These are phyloP conservation scores for Hanseniaspora jakobsenii DNA, from an alignment of 805 yeast species.

Conservation along the genomic window DNA sequence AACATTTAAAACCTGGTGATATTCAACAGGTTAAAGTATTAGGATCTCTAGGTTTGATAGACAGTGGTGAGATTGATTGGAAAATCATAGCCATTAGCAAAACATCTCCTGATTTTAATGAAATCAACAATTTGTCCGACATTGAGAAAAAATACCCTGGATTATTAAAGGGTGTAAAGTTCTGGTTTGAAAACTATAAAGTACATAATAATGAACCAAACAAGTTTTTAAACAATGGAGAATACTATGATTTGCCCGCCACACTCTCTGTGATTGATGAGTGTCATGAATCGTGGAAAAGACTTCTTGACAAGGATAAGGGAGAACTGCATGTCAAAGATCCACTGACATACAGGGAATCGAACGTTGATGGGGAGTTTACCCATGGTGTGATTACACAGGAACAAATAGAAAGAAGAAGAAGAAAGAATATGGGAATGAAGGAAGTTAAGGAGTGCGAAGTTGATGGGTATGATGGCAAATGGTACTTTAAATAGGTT, in stretches of 20 bases:
- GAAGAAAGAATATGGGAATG: too few species aligned
- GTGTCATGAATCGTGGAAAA: slow-evolving; percentile 59
- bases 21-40: slow-evolving; percentile 54
- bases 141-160: slow-evolving; percentile 59
- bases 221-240: slow-evolving; percentile 62
- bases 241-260: slow-evolving; percentile 44
- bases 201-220: slow-evolving; percentile 67
- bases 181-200: slow-evolving; percentile 77
- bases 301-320: slow-evolving; percentile 29
- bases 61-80: slow-evolving; percentile 97
- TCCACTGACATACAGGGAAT: slow-evolving; percentile 2
- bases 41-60: slow-evolving; percentile 68
- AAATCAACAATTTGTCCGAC: slow-evolving; percentile 53
- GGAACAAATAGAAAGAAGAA: not conserved
- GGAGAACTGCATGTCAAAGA: slow-evolving; percentile 4
- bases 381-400: not conserved
- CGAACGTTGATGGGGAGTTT: not conserved
- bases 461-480: slow-evolving; percentile 7
- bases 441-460: not conserved
- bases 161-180: slow-evolving; percentile 52
- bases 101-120: slow-evolving; percentile 50
- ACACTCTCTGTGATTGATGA: slow-evolving; percentile 52
- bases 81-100: slow-evolving; percentile 62
- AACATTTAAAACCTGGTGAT: too few species aligned
- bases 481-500: slow-evolving; percentile 14